Evolutionary conservation across 768 basidiomycete genomes (phyloP).

Genomic region (Termitomyces titanicus): DNA sequence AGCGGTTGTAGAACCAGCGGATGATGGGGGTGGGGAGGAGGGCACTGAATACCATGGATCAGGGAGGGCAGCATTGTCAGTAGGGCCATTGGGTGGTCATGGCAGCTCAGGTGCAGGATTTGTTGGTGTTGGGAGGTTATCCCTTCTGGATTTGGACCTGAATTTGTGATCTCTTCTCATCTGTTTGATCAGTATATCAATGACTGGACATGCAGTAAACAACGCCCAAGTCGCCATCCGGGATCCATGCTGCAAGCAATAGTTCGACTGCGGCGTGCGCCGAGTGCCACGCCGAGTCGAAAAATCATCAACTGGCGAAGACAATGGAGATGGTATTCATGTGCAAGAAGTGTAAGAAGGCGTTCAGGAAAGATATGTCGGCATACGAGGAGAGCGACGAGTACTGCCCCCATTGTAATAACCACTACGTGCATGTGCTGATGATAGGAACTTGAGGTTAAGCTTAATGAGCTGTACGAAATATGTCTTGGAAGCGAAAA

Average conservation of each 20-base stretch:
- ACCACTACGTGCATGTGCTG: constrained; percentile 80
- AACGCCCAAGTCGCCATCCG: constrained; percentile 97
- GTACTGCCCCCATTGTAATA: constrained; percentile 97
- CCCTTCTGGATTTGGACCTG: not conserved
- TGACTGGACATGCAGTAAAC: constrained; percentile 70
- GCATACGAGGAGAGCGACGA: constrained; percentile 95
- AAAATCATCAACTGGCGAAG: constrained; percentile 68
- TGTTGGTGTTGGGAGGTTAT: no score
- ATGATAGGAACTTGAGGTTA: not conserved
- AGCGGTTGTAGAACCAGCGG: constrained; percentile 71
- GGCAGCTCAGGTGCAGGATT: no score
- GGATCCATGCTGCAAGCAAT: constrained; percentile 95
- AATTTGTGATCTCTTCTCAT: not conserved
- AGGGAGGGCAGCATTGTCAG: no score
- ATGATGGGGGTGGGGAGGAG: constrained; percentile 61
- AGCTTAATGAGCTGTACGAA: not conserved
- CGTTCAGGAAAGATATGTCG: constrained; percentile 93
- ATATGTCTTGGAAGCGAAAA: constrained; percentile 91
- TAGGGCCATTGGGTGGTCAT: no score
- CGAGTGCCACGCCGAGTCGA: constrained; percentile 87
- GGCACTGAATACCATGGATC: no score
- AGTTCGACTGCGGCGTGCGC: constrained; percentile 99
- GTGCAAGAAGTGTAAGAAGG: constrained; percentile 70
- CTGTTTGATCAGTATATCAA: no score
- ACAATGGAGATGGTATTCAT: constrained; percentile 65